These are phyloP conservation scores for Candolleomyces aberdarensis DNA, from an alignment of 768 basidiomycete species.

Conservation along the genomic window DNA sequence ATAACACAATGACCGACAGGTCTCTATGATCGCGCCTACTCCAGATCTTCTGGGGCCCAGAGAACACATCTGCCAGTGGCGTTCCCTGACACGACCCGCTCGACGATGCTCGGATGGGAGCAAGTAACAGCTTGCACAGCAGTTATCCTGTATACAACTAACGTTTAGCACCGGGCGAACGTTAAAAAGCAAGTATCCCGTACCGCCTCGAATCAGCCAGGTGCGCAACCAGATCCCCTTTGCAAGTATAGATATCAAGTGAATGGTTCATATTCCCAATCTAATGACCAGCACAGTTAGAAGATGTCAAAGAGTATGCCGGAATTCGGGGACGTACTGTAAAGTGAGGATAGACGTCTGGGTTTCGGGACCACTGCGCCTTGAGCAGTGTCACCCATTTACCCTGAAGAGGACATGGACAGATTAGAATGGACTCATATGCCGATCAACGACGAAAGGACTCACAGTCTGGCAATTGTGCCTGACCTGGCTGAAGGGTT, in stretches of 20 bases:
- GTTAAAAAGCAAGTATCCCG: conserved; percentile 9
- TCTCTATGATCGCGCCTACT: background rate
- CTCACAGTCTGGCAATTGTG: conserved; percentile 84
- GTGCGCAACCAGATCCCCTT: conserved; percentile 68
- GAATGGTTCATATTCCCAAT: conserved; percentile 80
- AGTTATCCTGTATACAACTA: conserved; percentile 50
- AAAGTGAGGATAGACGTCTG: conserved; percentile 80
- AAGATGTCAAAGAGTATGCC: background rate
- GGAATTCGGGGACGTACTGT: conserved; percentile 46
- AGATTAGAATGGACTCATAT: too few species aligned
- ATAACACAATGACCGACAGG: too few species aligned
- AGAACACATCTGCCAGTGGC: conserved; percentile 76
- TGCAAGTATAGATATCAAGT: conserved; percentile 69
- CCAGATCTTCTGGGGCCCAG: conserved; percentile 55
- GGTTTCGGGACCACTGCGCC: conserved; percentile 77
- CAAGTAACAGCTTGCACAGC: conserved; percentile 91
- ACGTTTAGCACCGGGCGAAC: background rate
- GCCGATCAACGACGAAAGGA: background rate
- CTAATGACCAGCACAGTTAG: conserved; percentile 29
- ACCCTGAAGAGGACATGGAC: conserved; percentile 64
- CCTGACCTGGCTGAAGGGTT: conserved; percentile 57
- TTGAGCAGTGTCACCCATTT: conserved; percentile 78
- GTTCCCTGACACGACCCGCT: conserved; percentile 75
- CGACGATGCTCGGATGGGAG: conserved; percentile 73
- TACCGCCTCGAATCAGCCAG: conserved; percentile 58